phyloP scores from a whole-genome alignment of 768 basidiomycete species.

The Boletus edulis region DNA sequence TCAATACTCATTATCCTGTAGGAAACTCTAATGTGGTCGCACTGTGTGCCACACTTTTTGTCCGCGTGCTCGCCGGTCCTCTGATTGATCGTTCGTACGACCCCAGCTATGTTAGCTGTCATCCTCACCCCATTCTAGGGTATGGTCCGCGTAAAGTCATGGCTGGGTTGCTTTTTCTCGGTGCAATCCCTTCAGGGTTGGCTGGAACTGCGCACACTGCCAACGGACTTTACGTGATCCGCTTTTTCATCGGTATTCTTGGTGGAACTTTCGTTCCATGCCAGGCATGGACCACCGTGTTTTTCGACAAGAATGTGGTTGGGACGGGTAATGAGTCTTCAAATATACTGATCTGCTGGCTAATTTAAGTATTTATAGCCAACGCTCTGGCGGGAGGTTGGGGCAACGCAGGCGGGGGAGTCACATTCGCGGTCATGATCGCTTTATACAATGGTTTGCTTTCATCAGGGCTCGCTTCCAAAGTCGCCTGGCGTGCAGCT shows the following conservation, averaged over 20 bases:
- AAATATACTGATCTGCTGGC: neutral
- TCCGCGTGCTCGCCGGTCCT: slow-evolving; percentile 49
- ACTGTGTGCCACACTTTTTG: slow-evolving; percentile 45
- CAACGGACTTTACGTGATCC: slow-evolving; percentile 39
- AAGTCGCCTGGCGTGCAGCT: slow-evolving; percentile 52
- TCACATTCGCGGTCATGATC: slow-evolving; percentile 8
- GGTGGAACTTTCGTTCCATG: slow-evolving; percentile 63
- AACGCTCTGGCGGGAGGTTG: slow-evolving; percentile 2
- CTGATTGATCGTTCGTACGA: slow-evolving; percentile 40
- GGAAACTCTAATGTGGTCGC: slow-evolving; percentile 51
- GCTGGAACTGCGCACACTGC: slow-evolving; percentile 37
- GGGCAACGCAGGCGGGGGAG: slow-evolving; percentile 4
- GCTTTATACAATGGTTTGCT: slow-evolving; percentile 40
- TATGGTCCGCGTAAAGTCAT: slow-evolving; percentile 9
- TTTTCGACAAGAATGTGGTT: slow-evolving; percentile 53
- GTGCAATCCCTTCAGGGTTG: slow-evolving; percentile 7
- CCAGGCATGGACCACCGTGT: slow-evolving; percentile 58
- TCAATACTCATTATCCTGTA: slow-evolving; percentile 4
- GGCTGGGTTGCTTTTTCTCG: slow-evolving; percentile 2
- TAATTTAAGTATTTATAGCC: neutral
- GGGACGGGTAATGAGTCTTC: slow-evolving; percentile 28
- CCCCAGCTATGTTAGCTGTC: too few species aligned
- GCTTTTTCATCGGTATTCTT: slow-evolving; percentile 61
- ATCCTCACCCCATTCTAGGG: neutral
- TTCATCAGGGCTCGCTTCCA: slow-evolving; percentile 35